Percentiles rank a stretch among this genome's conserved stretches.
Conservation (phyloP, 768 basidiomycete genomes). For the Amanita pseudoporphyria region DNA sequence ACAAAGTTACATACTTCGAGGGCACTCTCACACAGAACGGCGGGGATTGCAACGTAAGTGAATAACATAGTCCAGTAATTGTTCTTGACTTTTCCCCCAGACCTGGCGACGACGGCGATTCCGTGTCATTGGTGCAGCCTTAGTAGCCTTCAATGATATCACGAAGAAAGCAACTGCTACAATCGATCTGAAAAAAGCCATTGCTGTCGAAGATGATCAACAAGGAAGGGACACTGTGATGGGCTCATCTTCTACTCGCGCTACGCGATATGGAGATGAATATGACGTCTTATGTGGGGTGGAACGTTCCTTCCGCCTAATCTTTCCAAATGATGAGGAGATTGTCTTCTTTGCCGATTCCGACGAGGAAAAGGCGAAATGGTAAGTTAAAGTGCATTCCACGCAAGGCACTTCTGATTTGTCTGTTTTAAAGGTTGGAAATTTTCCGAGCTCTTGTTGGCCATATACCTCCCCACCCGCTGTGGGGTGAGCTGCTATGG, state of each 20-base stretch:
- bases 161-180: constrained; percentile 85
- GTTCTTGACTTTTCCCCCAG: constrained; percentile 25
- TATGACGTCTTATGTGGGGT: constrained; percentile 59
- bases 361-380: constrained; percentile 77
- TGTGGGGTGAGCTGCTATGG: constrained; percentile 92
- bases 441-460: constrained; percentile 79
- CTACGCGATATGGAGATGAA: constrained; percentile 38
- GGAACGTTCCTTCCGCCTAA: constrained; percentile 76
- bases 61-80: not conserved
- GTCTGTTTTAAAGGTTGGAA: constrained; percentile 53
- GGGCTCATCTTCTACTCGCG: constrained; percentile 34
- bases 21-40: constrained; percentile 89
- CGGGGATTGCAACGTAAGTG: constrained; percentile 81
- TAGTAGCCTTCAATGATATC: constrained; percentile 88
- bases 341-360: constrained; percentile 90
- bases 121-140: constrained; percentile 74
- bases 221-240: constrained; percentile 37
- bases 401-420: not conserved
- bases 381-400: constrained; percentile 39
- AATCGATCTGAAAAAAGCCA: constrained; percentile 84
- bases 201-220: constrained; percentile 69
- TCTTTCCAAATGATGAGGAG: constrained; percentile 68
- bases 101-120: constrained; percentile 78
- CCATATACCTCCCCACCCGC: constrained; percentile 82
- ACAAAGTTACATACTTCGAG: constrained; percentile 90